These are phyloP conservation scores for Erodium moschatum DNA, from an alignment of 441 rosid species.

Conservation along the genomic window DNA sequence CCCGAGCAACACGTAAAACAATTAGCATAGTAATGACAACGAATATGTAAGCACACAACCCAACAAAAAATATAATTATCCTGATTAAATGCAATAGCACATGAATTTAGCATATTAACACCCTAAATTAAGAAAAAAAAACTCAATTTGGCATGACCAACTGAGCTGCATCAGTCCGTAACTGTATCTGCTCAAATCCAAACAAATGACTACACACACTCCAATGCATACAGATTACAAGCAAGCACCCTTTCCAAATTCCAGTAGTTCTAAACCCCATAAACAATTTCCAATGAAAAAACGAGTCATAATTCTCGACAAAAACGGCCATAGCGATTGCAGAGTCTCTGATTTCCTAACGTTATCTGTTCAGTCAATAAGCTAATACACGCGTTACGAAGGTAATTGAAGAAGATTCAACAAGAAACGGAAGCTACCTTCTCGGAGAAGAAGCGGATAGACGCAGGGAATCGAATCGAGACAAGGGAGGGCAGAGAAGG, in stretches of 20 bases:
- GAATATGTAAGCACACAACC: neutral
- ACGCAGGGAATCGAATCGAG: constrained; percentile 9
- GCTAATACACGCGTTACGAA: neutral
- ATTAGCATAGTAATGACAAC: neutral
- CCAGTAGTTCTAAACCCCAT: neutral
- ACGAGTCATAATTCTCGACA: neutral
- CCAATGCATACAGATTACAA: neutral
- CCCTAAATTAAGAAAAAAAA: neutral
- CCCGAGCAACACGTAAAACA: neutral
- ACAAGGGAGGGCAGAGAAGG: constrained; percentile 7
- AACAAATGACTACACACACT: neutral
- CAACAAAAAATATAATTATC: neutral
- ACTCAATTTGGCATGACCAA: too few species aligned
- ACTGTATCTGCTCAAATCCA: neutral
- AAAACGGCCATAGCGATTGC: neutral
- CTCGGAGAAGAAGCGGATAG: constrained; percentile 14
- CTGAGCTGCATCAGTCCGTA: neutral
- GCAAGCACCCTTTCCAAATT: neutral
- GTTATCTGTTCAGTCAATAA: neutral
- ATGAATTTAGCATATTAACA: neutral
- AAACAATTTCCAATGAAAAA: neutral
- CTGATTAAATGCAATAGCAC: neutral
- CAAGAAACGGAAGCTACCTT: constrained; percentile 3
- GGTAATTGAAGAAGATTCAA: neutral
- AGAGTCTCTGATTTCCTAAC: too few species aligned